Evolutionary conservation across 352 stramenopile species (phyloP).

Genomic region (Thraustotheca clavata): DNA sequence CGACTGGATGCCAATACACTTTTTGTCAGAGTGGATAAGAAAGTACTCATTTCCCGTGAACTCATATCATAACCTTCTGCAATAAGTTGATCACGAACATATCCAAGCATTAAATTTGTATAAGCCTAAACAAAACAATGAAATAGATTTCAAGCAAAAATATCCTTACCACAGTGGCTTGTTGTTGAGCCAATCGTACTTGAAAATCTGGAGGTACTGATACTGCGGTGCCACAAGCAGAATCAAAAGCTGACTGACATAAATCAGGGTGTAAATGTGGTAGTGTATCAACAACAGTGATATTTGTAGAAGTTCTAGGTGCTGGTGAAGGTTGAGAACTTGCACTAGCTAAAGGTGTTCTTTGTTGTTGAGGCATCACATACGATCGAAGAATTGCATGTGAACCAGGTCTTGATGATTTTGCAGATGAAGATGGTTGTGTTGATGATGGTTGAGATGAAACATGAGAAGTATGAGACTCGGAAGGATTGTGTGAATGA

Average conservation of each 20-base stretch:
- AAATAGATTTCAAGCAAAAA: not conserved
- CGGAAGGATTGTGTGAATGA: not conserved
- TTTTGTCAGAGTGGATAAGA: constrained; percentile 5
- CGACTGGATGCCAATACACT: not conserved
- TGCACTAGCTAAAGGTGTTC: no score
- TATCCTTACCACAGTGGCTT: not conserved
- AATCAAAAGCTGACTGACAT: constrained; percentile 5
- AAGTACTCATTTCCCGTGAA: constrained; percentile 20
- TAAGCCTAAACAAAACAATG: not conserved
- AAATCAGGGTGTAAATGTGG: not conserved
- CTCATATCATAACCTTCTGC: constrained; percentile 17
- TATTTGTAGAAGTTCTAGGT: no score
- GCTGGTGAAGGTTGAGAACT: no score
- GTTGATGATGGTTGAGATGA: not conserved
- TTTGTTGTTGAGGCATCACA: no score
- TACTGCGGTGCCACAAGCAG: not conserved
- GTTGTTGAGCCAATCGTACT: not conserved
- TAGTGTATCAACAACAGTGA: not conserved
- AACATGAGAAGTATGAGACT: not conserved
- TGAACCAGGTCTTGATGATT: not conserved
- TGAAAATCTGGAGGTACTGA: constrained; percentile 7
- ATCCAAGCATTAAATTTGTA: constrained; percentile 12
- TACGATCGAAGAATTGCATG: not conserved
- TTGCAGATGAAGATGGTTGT: not conserved
- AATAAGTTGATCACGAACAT: constrained; percentile 19